These are phyloP conservation scores for Nelumbo lutea DNA, from an alignment of 164 flowering plant genomes.

Conservation along the genomic window DNA sequence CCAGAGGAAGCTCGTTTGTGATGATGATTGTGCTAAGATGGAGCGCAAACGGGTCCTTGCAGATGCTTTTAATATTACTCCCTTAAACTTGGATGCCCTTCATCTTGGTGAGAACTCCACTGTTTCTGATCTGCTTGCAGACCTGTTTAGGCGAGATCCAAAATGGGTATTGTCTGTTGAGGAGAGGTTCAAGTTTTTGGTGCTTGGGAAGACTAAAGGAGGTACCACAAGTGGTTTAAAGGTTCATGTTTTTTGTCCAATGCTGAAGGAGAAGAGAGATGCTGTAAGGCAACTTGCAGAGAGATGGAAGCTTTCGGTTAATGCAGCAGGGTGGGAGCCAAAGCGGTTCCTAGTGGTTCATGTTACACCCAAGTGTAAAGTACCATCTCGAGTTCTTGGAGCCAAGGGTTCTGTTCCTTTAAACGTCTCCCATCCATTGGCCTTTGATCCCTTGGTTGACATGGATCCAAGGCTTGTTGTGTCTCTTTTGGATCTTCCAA, in stretches of 20 bases:
- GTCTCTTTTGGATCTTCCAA: conserved; percentile 79
- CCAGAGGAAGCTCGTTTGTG: conserved; percentile 82
- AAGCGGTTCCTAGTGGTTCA: conserved; percentile 73
- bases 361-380: conserved; percentile 80
- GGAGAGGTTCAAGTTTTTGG: conserved; percentile 83
- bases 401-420: conserved; percentile 39
- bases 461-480: conserved; percentile 98
- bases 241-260: conserved; percentile 85
- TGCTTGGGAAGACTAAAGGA: conserved; percentile 67
- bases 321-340: conserved; percentile 96
- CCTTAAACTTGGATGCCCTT: conserved; percentile 72
- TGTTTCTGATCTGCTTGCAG: conserved; percentile 54
- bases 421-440: conserved; percentile 37
- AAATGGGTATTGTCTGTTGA: conserved; percentile 91
- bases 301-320: conserved; percentile 86
- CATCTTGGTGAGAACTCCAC: conserved; percentile 71
- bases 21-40: conserved; percentile 80
- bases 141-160: conserved; percentile 78
- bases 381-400: conserved; percentile 70
- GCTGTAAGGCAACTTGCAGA: conserved; percentile 83
- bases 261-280: conserved; percentile 86
- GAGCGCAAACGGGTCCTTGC: conserved; percentile 88
- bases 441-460: conserved; percentile 76
- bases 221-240: conserved; percentile 33
- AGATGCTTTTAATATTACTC: conserved; percentile 80